Evolutionary conservation across 495 filamentous ascomycete genomes (phyloP).

Genomic region (Venustampulla echinocandica): DNA sequence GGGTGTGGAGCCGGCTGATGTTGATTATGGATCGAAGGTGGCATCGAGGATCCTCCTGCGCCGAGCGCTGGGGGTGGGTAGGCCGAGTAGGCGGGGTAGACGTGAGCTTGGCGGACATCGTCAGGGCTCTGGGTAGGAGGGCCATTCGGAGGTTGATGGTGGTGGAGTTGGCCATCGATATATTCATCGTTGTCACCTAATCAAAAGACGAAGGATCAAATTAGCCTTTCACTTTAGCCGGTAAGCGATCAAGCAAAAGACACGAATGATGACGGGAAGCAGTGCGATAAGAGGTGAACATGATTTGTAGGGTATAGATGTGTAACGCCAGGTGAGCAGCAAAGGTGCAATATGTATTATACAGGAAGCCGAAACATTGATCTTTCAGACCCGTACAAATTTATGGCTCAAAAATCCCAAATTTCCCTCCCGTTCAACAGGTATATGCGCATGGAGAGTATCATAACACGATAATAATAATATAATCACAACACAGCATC

Average conservation of each 20-base stretch:
- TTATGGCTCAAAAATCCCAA: conserved; percentile 14
- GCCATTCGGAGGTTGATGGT: conserved; percentile 41
- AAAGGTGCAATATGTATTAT: conserved; percentile 25
- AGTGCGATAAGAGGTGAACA: conserved; percentile 27
- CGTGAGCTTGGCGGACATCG: conserved; percentile 66
- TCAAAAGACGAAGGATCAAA: conserved; percentile 15
- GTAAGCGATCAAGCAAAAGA: conserved; percentile 25
- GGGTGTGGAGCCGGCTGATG: conserved; percentile 28
- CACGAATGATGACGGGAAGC: conserved; percentile 21
- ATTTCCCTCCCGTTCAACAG: conserved; percentile 18
- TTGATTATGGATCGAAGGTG: conserved; percentile 59
- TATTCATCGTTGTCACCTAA: conserved; percentile 42
- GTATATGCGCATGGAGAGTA: conserved; percentile 31
- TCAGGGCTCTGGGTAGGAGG: conserved; percentile 23
- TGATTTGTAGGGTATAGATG: conserved; percentile 30
- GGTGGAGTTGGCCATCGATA: conserved; percentile 52
- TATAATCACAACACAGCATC: conserved; percentile 39
- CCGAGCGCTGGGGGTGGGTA: conserved; percentile 44
- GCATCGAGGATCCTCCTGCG: conserved; percentile 54
- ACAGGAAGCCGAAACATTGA: conserved; percentile 18
- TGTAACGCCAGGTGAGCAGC: conserved; percentile 24
- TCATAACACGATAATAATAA: conserved; percentile 41
- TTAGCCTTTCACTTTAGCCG: conserved; percentile 32
- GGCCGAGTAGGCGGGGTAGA: conserved; percentile 65
- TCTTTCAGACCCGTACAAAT: conserved; percentile 3